These are phyloP conservation scores for Margaritispora aquatica DNA, from an alignment of 495 filamentous ascomycete genomes.

Conservation along the genomic window DNA sequence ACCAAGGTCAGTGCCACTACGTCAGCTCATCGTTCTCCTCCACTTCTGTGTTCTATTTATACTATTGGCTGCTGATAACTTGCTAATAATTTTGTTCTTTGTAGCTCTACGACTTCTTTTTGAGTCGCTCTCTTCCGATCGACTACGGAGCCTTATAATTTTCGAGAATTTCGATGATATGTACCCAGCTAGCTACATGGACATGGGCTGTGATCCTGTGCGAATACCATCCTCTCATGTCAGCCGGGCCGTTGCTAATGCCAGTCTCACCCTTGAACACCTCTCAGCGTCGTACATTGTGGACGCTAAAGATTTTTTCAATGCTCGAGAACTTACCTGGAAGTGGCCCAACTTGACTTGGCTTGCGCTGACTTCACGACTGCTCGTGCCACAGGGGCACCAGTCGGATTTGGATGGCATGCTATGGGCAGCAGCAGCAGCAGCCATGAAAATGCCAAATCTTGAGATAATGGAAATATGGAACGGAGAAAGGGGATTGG, in stretches of 20 bases:
- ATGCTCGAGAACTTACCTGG: constrained; percentile 26
- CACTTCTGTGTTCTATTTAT: neutral
- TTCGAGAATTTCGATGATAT: constrained; percentile 31
- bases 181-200: constrained; percentile 18
- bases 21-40: neutral
- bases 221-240: constrained; percentile 24
- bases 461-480: constrained; percentile 36
- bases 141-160: constrained; percentile 26
- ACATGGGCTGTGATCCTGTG: constrained; percentile 18
- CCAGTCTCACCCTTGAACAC: constrained; percentile 30
- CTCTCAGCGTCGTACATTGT: constrained; percentile 32
- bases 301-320: constrained; percentile 32
- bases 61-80: constrained; percentile 9
- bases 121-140: constrained; percentile 22
- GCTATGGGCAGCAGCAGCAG: constrained; percentile 28
- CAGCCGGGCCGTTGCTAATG: constrained; percentile 24
- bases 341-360: constrained; percentile 31
- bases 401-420: constrained; percentile 25
- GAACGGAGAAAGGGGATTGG: constrained; percentile 31
- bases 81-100: constrained; percentile 7
- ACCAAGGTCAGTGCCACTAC: constrained; percentile 19
- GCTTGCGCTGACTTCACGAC: constrained; percentile 28
- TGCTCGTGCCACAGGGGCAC: constrained; percentile 24
- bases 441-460: constrained; percentile 30
- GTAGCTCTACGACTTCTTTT: constrained; percentile 24